Evolutionary conservation across 2,329 filamentous ascomycete species (phyloP), one percentile per base, ranked within the genome.

Genomic region (Colletotrichum tanaceti): DNA sequence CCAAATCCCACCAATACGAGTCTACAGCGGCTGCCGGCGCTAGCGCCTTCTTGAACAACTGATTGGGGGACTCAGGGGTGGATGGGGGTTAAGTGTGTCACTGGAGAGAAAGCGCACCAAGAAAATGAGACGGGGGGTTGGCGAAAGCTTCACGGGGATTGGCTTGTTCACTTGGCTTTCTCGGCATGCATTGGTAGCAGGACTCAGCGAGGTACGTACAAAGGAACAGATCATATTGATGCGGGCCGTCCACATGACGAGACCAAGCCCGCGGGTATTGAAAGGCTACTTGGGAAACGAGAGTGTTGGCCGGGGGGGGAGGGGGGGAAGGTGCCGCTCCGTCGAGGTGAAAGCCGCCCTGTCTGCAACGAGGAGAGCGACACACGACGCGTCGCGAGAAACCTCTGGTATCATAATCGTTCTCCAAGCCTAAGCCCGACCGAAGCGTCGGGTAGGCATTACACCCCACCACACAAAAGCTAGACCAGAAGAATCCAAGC

Each of bases 351-450:
- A 35, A 1, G 2, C 1, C 20, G 7, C 22, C 50, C 13, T 4
- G 18, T 14, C 24, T 24, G 13, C 16, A 18, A 32, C 11, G 14
- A 20, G 14, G 20, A 41, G 13, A n/a, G 10, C 14, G 22, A 5
- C n/a, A 58, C 22, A 43, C 9, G 41, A 35, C 14, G 10, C 47
- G 53, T 68, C 41, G 61, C 65, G 24, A 47, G 28, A n/a, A 41
- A 28, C 22, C 63, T 63, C 67, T 70, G 67, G 67, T 70, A 70
- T 70, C 67, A 68, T 58, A 39, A 53, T 63, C 52, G 47, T 58
- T 18, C n/a, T 46, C 52, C 44, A 65, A 59, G n/a, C 54, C 54
- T n/a, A 24, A 54, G n/a, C 43, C 46, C 58, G 41, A 35, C 52
- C 52, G 35, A 49, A 46, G 57, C 35, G 63, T n/a, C 41, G 24